Conservation (phyloP, 352 stramenopile species). For the Globisporangium acanthophoron region DNA sequence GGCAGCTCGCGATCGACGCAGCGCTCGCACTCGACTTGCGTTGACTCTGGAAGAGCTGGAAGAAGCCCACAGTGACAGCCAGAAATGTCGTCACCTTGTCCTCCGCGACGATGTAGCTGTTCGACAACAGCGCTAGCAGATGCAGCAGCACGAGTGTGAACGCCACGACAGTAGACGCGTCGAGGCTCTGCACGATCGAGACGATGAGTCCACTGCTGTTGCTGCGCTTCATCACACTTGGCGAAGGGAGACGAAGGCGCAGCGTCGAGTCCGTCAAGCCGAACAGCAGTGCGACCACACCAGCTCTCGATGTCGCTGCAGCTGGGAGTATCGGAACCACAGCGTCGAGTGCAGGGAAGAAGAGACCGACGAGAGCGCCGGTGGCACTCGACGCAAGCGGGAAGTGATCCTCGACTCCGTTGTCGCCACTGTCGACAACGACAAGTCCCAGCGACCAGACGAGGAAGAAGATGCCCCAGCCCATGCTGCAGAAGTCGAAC, state of each 20-base stretch:
- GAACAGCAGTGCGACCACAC: constrained; percentile 3
- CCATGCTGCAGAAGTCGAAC: constrained; percentile 80
- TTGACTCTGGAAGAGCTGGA: constrained; percentile 29
- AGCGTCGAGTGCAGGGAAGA: constrained; percentile 6
- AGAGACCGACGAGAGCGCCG: constrained; percentile 4
- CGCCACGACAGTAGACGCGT: constrained; percentile 21
- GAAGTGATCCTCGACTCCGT: not conserved
- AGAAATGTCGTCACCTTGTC: constrained; percentile 67
- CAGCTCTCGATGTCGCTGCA: constrained; percentile 5
- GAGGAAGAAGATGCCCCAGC: constrained; percentile 53
- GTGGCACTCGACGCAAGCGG: not conserved
- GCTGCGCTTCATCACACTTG: not conserved
- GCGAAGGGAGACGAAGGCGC: not conserved
- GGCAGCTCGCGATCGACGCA: constrained; percentile 13
- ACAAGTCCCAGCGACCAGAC: constrained; percentile 28
- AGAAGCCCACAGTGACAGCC: constrained; percentile 41
- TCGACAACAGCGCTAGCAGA: constrained; percentile 62
- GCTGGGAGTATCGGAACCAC: constrained; percentile 9
- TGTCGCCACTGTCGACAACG: not conserved
- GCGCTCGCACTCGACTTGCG: not conserved
- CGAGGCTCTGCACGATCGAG: constrained; percentile 3
- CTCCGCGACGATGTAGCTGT: constrained; percentile 85
- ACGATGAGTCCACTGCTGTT: not conserved
- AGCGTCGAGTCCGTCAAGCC: constrained; percentile 6
- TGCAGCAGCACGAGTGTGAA: constrained; percentile 54